A percentile compares a stretch with the other conserved stretches of the same genome.
phyloP scores from a whole-genome alignment of 441 rosid genomes.

The Pelargonium citronellum region DNA sequence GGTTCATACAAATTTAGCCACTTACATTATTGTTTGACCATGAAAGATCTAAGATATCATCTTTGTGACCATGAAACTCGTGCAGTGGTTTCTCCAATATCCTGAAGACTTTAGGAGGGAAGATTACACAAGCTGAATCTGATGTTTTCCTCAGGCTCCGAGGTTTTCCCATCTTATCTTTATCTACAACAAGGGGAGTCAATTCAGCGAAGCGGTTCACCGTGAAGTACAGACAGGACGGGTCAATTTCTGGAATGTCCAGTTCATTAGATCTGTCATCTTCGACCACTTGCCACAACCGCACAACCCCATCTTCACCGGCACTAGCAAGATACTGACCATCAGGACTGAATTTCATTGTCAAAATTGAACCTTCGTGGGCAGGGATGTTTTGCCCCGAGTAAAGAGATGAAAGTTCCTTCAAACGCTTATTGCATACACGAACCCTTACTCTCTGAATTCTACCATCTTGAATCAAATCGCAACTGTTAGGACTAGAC shows the following conservation, averaged over 20 bases:
- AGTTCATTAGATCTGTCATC: slow-evolving; percentile 51
- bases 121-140: slow-evolving; percentile 65
- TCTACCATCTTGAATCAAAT: slow-evolving; percentile 24
- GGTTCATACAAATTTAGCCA: slow-evolving; percentile 6
- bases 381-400: slow-evolving; percentile 71
- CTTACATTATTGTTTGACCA: slow-evolving; percentile 86
- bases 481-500: slow-evolving; percentile 23
- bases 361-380: slow-evolving; percentile 66
- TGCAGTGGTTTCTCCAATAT: slow-evolving; percentile 72
- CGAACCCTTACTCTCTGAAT: slow-evolving; percentile 53
- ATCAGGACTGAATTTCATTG: slow-evolving; percentile 85
- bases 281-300: slow-evolving; percentile 72
- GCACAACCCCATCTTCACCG: slow-evolving; percentile 72
- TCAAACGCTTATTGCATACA: slow-evolving; percentile 49
- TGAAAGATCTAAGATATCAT: slow-evolving; percentile 73
- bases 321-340: slow-evolving; percentile 76
- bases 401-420: slow-evolving; percentile 71
- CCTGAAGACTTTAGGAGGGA: slow-evolving; percentile 70
- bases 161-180: slow-evolving; percentile 38
- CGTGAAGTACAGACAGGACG: slow-evolving; percentile 54
- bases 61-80: slow-evolving; percentile 65
- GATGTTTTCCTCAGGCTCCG: slow-evolving; percentile 47
- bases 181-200: slow-evolving; percentile 39
- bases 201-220: slow-evolving; percentile 56
- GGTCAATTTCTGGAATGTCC: slow-evolving; percentile 51